Conservation (phyloP, 768 basidiomycete genomes). For the Collybia sp. region DNA sequence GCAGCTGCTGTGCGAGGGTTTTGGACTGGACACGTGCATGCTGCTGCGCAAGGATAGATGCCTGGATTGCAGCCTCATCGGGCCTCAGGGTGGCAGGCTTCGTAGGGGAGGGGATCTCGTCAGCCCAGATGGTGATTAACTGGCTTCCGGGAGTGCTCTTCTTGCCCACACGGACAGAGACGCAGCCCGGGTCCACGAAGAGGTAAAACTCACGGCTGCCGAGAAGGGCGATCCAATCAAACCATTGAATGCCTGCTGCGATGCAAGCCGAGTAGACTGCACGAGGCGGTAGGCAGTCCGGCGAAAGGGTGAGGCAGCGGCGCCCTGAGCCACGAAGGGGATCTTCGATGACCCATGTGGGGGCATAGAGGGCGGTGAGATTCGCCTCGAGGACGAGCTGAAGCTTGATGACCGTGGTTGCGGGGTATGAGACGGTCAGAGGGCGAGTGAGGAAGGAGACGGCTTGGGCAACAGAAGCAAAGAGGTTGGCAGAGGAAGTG, state of each 20-base stretch:
- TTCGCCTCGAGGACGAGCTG: constrained; percentile 70
- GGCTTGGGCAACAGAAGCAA: constrained; percentile 68
- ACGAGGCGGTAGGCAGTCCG: constrained; percentile 63
- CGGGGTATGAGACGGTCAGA: constrained; percentile 52
- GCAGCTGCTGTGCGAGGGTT: constrained; percentile 70
- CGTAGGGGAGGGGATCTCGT: constrained; percentile 33
- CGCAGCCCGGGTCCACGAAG: constrained; percentile 76
- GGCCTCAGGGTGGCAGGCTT: background rate
- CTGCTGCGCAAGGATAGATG: background rate
- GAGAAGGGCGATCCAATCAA: constrained; percentile 70
- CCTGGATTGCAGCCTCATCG: background rate
- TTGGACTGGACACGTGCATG: constrained; percentile 6
- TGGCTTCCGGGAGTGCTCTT: constrained; percentile 27
- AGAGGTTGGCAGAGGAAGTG: constrained; percentile 42
- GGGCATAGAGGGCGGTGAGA: constrained; percentile 62
- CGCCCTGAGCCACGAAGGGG: constrained; percentile 67
- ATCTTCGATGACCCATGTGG: constrained; percentile 61
- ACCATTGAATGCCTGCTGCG: constrained; percentile 70
- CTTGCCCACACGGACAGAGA: constrained; percentile 58
- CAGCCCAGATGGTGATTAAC: constrained; percentile 66
- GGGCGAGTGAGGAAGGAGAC: constrained; percentile 70
- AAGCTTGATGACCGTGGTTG: constrained; percentile 61
- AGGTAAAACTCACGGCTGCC: constrained; percentile 73
- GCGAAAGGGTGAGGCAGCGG: constrained; percentile 73
- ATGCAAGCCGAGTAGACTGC: constrained; percentile 69